Conservation (phyloP, 139 green algal species). For the Coelastrella sp. region DNA sequence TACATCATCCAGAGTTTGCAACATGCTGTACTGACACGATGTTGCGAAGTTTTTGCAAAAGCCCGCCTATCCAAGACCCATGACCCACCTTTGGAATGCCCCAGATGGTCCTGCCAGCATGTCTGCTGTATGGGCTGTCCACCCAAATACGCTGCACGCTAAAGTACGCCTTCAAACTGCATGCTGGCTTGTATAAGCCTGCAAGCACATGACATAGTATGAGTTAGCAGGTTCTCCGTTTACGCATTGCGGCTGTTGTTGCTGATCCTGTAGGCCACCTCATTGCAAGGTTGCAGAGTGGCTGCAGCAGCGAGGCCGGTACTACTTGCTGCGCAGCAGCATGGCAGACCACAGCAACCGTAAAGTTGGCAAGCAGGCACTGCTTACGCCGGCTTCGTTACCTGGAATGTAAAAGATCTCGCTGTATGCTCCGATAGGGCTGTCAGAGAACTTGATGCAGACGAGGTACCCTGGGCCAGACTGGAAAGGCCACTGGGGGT, state of each 20-base stretch:
- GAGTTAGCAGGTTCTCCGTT: too few relatives aligned
- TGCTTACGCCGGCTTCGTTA: background rate
- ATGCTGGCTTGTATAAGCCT: conserved; percentile 12
- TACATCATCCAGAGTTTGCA: too few relatives aligned
- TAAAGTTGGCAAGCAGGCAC: too few relatives aligned
- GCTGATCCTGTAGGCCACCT: too few relatives aligned
- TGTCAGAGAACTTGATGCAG: conserved; percentile 34
- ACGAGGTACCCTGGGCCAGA: conserved; percentile 12
- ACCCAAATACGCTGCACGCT: conserved; percentile 32
- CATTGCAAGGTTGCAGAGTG: too few relatives aligned
- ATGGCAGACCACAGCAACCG: too few relatives aligned
- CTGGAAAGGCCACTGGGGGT: conserved; percentile 20
- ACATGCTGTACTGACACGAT: too few relatives aligned
- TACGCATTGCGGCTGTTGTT: too few relatives aligned
- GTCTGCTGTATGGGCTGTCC: conserved; percentile 2
- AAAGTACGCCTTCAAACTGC: background rate
- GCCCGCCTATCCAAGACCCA: background rate
- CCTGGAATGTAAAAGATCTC: conserved; percentile 36
- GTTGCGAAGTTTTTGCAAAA: too few relatives aligned
- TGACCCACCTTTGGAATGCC: conserved; percentile 28
- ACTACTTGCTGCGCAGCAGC: too few relatives aligned
- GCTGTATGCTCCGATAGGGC: conserved; percentile 5
- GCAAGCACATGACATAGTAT: background rate
- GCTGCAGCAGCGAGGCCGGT: too few relatives aligned
- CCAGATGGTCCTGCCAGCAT: conserved; percentile 20